Conservation (phyloP, 2,329 filamentous ascomycete species). For the Botryotinia calthae region DNA sequence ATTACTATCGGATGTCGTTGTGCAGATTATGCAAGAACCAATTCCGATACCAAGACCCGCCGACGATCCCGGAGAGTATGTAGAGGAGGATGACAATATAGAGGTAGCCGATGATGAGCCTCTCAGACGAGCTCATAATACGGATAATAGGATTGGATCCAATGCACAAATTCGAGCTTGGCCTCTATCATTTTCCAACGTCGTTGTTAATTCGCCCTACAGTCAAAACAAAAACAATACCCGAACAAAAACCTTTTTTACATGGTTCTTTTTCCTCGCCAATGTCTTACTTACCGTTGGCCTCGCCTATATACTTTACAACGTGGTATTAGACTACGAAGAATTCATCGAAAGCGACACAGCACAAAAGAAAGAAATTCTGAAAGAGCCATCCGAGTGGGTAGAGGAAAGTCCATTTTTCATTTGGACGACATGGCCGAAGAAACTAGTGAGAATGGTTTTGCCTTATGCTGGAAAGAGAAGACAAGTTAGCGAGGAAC, state of each 20-base stretch:
- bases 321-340: background rate
- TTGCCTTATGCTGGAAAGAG: background rate
- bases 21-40: background rate
- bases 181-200: constrained; percentile 7
- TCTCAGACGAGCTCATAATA: background rate
- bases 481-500: background rate
- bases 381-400: background rate
- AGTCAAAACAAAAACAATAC: background rate
- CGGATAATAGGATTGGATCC: background rate
- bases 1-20: background rate
- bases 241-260: background rate
- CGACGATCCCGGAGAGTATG: background rate
- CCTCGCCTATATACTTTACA: background rate
- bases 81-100: background rate
- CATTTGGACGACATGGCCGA: background rate
- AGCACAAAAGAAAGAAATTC: background rate
- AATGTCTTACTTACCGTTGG: background rate
- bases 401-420: background rate
- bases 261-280: background rate
- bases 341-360: background rate
- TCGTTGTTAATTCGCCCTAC: constrained; percentile 1
- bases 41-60: background rate
- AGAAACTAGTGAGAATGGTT: background rate
- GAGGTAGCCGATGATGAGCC: background rate
- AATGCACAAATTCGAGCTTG: background rate